A percentile compares a stretch with the other conserved stretches of the same genome.
Conservation (phyloP, 192 early-diverging fungal species). For the Nowakowskiella sp. region DNA sequence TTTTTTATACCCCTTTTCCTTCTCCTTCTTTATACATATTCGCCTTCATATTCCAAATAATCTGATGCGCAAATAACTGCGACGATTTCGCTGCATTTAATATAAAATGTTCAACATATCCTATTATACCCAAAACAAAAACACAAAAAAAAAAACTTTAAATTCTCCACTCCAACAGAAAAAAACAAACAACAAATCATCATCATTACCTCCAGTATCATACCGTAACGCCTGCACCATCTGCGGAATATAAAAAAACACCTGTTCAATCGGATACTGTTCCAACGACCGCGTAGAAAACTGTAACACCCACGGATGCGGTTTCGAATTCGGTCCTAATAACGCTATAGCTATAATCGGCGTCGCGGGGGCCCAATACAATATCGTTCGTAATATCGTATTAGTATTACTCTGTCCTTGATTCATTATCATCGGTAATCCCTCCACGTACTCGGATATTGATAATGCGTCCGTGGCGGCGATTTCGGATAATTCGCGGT, state of each 20-base stretch:
- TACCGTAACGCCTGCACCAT: conserved; percentile 91
- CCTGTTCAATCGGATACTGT: conserved; percentile 82
- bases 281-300: conserved; percentile 89
- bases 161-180: too few relatives aligned
- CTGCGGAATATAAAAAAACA: conserved; percentile 99
- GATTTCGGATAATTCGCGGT: conserved; percentile 54
- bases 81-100: conserved; percentile 87
- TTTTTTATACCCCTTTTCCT: conserved; percentile 16
- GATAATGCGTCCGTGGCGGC: too few relatives aligned
- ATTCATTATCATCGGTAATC: conserved; percentile 22
- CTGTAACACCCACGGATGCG: conserved; percentile 87
- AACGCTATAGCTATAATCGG: conserved; percentile 81
- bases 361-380: conserved; percentile 85
- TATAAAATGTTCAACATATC: conserved; percentile 94
- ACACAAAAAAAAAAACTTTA: not conserved
- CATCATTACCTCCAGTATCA: conserved; percentile 51
- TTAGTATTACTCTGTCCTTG: not conserved
- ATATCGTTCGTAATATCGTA: conserved; percentile 40
- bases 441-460: too few relatives aligned
- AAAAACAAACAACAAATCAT: not conserved
- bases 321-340: conserved; percentile 58
- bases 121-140: conserved; percentile 23
- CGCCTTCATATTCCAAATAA: conserved; percentile 99
- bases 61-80: conserved; percentile 98
- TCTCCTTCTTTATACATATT: conserved; percentile 84